Evolutionary conservation across 257 asterid genomes (phyloP).

Genomic region (Haberlea rhodopensis): DNA sequence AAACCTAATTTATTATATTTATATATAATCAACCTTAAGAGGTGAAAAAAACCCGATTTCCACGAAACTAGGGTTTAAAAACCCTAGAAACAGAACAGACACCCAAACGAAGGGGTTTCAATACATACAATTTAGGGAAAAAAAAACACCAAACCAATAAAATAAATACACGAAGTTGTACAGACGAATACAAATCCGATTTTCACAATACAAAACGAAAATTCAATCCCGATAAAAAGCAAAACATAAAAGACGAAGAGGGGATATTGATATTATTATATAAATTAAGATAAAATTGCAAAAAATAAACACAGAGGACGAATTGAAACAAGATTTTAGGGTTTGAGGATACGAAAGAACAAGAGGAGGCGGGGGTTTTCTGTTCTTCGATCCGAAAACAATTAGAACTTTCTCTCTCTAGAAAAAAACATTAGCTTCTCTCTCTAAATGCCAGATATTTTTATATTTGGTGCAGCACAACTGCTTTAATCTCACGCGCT

Average conservation of each 20-base stretch:
- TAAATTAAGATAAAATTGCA: no score
- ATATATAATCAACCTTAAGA: constrained; percentile 31
- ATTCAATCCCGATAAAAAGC: neutral
- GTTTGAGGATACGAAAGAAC: neutral
- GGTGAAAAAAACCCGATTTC: constrained; percentile 28
- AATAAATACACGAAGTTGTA: neutral
- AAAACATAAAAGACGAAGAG: neutral
- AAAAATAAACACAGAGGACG: neutral
- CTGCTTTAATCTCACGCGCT: neutral
- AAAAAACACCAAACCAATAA: constrained; percentile 25
- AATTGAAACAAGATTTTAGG: neutral
- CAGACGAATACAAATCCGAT: neutral
- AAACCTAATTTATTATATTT: constrained; percentile 32
- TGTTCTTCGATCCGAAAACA: neutral
- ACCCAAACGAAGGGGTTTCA: constrained; percentile 20
- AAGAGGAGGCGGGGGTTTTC: neutral
- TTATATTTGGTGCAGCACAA: neutral
- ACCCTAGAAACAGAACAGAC: constrained; percentile 33
- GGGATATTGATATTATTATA: no score
- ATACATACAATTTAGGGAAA: constrained; percentile 8
- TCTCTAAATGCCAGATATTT: neutral
- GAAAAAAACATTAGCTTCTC: neutral
- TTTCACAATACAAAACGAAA: neutral
- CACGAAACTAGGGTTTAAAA: constrained; percentile 46
- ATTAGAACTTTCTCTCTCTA: neutral